A percentile compares a stretch with the other conserved stretches of the same genome.
Conservation (phyloP, 305 asterid genomes). For the Fraxinus baroniana region DNA sequence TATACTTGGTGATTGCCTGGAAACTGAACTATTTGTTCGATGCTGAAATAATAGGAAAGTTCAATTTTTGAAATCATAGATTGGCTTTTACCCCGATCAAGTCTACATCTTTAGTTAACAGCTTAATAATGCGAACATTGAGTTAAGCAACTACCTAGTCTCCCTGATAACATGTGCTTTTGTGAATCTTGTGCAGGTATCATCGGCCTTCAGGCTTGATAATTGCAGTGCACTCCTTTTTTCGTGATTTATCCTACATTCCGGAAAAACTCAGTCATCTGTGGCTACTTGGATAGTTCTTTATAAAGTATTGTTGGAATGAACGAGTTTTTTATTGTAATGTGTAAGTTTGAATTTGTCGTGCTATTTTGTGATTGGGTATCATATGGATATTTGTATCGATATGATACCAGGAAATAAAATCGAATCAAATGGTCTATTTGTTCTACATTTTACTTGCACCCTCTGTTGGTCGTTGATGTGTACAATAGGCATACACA, state of each 20-base stretch:
- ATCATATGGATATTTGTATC: neutral
- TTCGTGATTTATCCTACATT: constrained; percentile 5
- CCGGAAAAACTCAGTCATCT: neutral
- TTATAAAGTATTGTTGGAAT: constrained; percentile 27
- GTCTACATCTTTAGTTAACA: neutral
- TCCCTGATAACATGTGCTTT: neutral
- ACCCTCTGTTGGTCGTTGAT: neutral
- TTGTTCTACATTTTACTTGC: neutral
- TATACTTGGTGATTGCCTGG: neutral
- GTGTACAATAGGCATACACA: neutral
- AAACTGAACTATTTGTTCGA: neutral
- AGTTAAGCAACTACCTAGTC: neutral
- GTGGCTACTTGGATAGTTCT: constrained; percentile 14
- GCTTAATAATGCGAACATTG: neutral
- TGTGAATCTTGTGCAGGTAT: constrained; percentile 58
- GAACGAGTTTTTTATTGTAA: constrained; percentile 17
- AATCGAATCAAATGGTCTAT: neutral
- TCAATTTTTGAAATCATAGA: neutral
- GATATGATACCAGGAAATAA: neutral
- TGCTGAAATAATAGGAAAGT: neutral
- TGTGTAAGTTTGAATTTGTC: constrained; percentile 4
- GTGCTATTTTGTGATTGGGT: neutral
- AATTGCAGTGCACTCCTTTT: neutral
- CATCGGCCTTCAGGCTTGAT: constrained; percentile 87
- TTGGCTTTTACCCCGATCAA: neutral